Evolutionary conservation across 768 basidiomycete genomes (phyloP).

Genomic region (Rhizopogon vulgaris): DNA sequence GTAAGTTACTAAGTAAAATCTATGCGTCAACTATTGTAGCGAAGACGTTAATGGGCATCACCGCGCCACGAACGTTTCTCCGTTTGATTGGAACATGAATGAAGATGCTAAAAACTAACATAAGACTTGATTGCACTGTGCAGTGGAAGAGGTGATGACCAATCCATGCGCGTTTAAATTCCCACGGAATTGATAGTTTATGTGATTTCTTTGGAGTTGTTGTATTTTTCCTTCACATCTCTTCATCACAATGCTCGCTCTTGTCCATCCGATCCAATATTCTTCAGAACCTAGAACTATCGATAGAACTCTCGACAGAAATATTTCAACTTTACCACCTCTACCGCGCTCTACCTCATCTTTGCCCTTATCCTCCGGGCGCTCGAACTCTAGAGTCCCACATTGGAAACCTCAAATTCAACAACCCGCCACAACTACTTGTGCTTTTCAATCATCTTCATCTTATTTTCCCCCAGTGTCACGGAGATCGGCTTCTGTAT

Average conservation of each 20-base stretch:
- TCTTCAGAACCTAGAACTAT: constrained; percentile 21
- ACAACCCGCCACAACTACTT: constrained; percentile 19
- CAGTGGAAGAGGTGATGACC: too few relatives aligned
- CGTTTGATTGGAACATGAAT: too few relatives aligned
- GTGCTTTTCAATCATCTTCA: constrained; percentile 17
- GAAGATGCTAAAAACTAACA: too few relatives aligned
- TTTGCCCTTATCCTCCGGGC: constrained; percentile 15
- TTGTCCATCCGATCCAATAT: constrained; percentile 36
- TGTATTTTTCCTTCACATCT: constrained; percentile 8
- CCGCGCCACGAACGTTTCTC: too few relatives aligned
- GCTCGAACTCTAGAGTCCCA: constrained; percentile 12
- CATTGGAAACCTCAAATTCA: constrained; percentile 24
- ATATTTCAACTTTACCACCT: constrained; percentile 10
- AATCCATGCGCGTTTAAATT: background rate
- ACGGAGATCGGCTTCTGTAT: constrained; percentile 12
- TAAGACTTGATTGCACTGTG: too few relatives aligned
- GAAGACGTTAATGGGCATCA: too few relatives aligned
- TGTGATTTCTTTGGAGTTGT: constrained; percentile 7
- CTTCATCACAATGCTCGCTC: constrained; percentile 38
- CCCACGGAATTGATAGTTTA: constrained; percentile 5
- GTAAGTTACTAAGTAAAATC: too few relatives aligned
- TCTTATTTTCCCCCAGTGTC: constrained; percentile 13
- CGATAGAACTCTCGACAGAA: constrained; percentile 21
- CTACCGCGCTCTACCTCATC: constrained; percentile 9
- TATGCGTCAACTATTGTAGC: too few relatives aligned